Evolutionary conservation across 768 basidiomycete genomes (phyloP), one percentile per base, ranked within the genome.

Genomic region (Suillus paluster): DNA sequence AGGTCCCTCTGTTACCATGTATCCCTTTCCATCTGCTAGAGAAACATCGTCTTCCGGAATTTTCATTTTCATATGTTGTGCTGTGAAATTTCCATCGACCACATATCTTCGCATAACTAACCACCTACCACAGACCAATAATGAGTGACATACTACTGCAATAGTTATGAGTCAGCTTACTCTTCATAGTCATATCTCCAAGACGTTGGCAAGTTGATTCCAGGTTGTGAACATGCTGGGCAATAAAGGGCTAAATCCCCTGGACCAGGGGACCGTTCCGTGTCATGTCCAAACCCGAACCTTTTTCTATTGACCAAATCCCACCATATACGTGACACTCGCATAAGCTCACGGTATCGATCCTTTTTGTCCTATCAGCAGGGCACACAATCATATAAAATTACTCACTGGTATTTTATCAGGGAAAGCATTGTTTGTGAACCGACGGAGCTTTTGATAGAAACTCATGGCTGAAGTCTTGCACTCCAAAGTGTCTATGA

Each of bases 51-150:
- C 30, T 30, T 30, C 30, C 30, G 30, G 30, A 30, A 30, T 30
- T 30, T 30, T 30, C 30, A 30, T 30, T 30, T 30, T 30, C 30
- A 30, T 30, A 30, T 30, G 30, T 30, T 30, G 30, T 30, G 30
- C 30, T 30, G 30, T 30, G 30, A 30, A 30, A 30, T 30, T 30
- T 30, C 65, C 25, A 59, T 77, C 73, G 5, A n/a, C 30, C 30
- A 30, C 30, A 30, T 30, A 30, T 30, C 30, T 30, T 21, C 0
- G 19, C 53, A 1, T 53, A 19, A 17, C 50, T 56, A 1, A 73
- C 71, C 71, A 73, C 73, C 30, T 70, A 72, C 1, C 60, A 65
- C 17, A 67, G 61, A 0, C 76, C 75, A 54, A n/a, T 50, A 23
- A 38, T 23, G 44, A 52, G n/a, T 15, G 15, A 54, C 4, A 7